Percentiles rank a stretch among this genome's conserved stretches.
phyloP scores from a whole-genome alignment of 768 basidiomycete genomes.

The Tubosaeta sp. region DNA sequence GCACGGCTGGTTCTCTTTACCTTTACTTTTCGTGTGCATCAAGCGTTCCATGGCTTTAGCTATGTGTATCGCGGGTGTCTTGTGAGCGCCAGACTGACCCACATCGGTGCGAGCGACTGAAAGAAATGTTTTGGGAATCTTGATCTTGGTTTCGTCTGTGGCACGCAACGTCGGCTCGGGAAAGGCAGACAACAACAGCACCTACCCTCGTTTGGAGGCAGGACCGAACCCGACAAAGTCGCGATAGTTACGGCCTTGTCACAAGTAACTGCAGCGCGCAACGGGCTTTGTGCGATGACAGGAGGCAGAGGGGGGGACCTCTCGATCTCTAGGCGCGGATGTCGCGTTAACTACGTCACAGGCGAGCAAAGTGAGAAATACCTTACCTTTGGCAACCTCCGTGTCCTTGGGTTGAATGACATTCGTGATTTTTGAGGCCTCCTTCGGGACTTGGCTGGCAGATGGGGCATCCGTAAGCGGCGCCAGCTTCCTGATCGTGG shows the following conservation, averaged over 20 bases:
- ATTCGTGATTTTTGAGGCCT: background rate
- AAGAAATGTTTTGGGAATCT: constrained; percentile 1
- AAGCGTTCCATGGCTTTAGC: constrained; percentile 2
- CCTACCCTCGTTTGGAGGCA: constrained; percentile 3
- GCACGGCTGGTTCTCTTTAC: constrained; percentile 16
- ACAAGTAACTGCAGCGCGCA: background rate
- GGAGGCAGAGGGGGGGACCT: background rate
- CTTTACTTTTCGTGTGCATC: constrained; percentile 1
- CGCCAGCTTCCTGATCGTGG: constrained; percentile 2
- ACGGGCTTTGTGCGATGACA: background rate
- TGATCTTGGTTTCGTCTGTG: background rate
- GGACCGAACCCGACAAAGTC: background rate
- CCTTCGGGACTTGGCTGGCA: constrained; percentile 7
- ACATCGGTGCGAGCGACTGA: background rate
- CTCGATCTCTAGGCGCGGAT: background rate
- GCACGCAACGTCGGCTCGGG: background rate
- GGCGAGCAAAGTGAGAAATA: background rate
- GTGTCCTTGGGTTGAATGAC: background rate
- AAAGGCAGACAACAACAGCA: background rate
- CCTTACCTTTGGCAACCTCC: constrained; percentile 6
- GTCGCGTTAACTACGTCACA: background rate
- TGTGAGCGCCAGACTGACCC: constrained; percentile 7
- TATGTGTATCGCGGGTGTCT: constrained; percentile 3
- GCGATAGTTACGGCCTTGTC: background rate
- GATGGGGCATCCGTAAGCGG: background rate